Evolutionary conservation across 331 rosid genomes (phyloP), one percentile per base, ranked within the genome.

Genomic region (Cydonia oblonga): DNA sequence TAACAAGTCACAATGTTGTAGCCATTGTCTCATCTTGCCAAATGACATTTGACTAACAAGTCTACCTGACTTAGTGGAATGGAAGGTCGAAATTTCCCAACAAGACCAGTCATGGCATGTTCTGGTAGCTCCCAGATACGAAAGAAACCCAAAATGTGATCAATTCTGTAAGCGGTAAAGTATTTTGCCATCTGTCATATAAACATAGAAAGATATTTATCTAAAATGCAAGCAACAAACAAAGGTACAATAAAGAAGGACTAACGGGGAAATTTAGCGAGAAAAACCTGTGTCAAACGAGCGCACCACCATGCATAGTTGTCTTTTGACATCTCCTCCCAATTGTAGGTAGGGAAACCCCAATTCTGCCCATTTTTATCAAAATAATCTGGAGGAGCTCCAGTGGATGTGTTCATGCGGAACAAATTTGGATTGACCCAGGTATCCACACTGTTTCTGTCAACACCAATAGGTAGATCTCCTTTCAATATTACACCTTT

Each of bases 341-440:
- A 93, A 76, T 93, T 91, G 85, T 93, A 93, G 33, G 98, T 93
- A 53, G 98, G 98, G 78, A 93, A 93, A 19, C 98, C 98, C 98
- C 98, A 93, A 74, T 93, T 93, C 89, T 93, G 98, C 44, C 98
- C 98, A 83, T 87, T 93, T 89, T 93, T 91, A 84, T 91, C 97
- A 83, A 93, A 93, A 85, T 89, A 93, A 85, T 93, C 98, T 28
- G 98, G 98, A 76, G 98, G 98, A 66, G 98, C 97, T 49, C 98
- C 98, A 1, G 97, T 93, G 23, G 98, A 85, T 58, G 97, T 93
- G 88, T 86, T 89, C 98, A 93, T 93, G 72, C 98, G 92, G 69
- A 93, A 93, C 66, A 93, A 75, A 81, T 76, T 91, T 70, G 96
- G 97, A 82, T 90, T 76, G 65, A 93, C 98, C 97, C 98, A 93